phyloP scores from a whole-genome alignment of 495 filamentous ascomycete species.

The Cenococcum geophilum region DNA sequence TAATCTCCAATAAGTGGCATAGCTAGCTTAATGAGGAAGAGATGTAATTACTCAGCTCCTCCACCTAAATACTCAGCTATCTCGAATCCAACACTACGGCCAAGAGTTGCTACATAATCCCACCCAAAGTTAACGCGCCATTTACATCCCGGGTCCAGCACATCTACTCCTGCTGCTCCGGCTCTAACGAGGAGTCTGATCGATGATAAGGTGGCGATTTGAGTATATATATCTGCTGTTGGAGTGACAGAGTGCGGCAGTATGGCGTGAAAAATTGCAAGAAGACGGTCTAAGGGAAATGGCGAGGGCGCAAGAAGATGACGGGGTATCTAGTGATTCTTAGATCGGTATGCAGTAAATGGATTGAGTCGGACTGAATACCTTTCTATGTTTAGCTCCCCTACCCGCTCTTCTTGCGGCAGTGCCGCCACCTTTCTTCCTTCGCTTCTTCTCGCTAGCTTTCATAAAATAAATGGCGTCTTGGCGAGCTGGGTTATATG shows the following conservation, averaged over 20 bases:
- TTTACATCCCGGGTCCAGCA: slow-evolving; percentile 58
- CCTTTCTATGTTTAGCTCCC: slow-evolving; percentile 25
- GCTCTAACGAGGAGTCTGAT: slow-evolving; percentile 63
- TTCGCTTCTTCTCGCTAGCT: slow-evolving; percentile 54
- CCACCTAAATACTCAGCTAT: slow-evolving; percentile 63
- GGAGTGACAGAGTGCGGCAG: slow-evolving; percentile 56
- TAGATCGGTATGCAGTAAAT: not conserved
- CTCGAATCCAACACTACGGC: slow-evolving; percentile 64
- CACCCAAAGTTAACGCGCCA: slow-evolving; percentile 72
- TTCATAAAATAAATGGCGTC: slow-evolving; percentile 85
- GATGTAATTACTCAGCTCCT: slow-evolving; percentile 14
- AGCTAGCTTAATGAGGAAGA: no score
- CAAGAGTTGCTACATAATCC: slow-evolving; percentile 61
- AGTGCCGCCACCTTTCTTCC: slow-evolving; percentile 42
- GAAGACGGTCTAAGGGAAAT: slow-evolving; percentile 78
- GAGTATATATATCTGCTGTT: slow-evolving; percentile 46
- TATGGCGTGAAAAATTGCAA: slow-evolving; percentile 81
- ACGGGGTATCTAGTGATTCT: slow-evolving; percentile 50
- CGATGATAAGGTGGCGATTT: slow-evolving; percentile 71
- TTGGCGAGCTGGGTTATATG: slow-evolving; percentile 71
- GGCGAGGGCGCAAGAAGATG: slow-evolving; percentile 67
- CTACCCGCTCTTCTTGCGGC: slow-evolving; percentile 26
- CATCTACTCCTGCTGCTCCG: slow-evolving; percentile 51
- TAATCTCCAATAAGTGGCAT: not conserved
- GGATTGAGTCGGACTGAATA: not conserved